Evolutionary conservation across 768 basidiomycete genomes (phyloP).

Genomic region (Serendipita indica): DNA sequence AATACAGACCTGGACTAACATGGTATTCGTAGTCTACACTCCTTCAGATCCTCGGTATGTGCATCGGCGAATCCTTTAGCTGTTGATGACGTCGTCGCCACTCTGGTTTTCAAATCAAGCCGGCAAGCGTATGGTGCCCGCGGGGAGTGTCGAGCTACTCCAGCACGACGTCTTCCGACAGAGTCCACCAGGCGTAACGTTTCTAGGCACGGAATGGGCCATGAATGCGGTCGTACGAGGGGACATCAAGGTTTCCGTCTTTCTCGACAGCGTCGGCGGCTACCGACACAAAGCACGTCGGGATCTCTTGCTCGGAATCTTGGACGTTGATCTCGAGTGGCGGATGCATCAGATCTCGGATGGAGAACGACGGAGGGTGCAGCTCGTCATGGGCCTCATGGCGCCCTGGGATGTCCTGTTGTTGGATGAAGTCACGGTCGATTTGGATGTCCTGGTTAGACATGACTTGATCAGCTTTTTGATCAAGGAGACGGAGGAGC

Average conservation of each 20-base stretch:
- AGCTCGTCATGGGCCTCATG: slow-evolving; percentile 95
- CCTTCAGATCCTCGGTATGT: slow-evolving; percentile 57
- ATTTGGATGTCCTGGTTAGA: slow-evolving; percentile 90
- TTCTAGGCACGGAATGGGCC: slow-evolving; percentile 94
- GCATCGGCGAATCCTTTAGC: slow-evolving; percentile 14
- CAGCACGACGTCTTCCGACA: slow-evolving; percentile 9
- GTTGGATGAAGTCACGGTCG: slow-evolving; percentile 94
- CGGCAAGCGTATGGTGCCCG: slow-evolving; percentile 12
- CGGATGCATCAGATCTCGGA: slow-evolving; percentile 93
- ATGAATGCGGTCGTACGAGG: slow-evolving; percentile 93
- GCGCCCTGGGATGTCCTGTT: slow-evolving; percentile 82
- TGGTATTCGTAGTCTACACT: slow-evolving; percentile 63
- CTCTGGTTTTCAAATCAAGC: slow-evolving; percentile 66
- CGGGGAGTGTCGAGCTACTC: slow-evolving; percentile 14
- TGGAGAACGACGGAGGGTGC: slow-evolving; percentile 84
- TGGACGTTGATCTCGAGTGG: slow-evolving; percentile 94
- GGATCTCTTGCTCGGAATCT: slow-evolving; percentile 71
- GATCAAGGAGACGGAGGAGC: slow-evolving; percentile 57
- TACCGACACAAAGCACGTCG: slow-evolving; percentile 84
- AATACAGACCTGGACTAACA: slow-evolving; percentile 38
- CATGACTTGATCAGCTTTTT: slow-evolving; percentile 82
- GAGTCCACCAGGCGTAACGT: slow-evolving; percentile 48
- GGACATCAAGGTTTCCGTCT: slow-evolving; percentile 84
- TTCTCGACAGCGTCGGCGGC: slow-evolving; percentile 95
- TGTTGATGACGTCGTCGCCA: slow-evolving; percentile 49